Conservation (phyloP, 768 basidiomycete species). For the Russula olivacea region DNA sequence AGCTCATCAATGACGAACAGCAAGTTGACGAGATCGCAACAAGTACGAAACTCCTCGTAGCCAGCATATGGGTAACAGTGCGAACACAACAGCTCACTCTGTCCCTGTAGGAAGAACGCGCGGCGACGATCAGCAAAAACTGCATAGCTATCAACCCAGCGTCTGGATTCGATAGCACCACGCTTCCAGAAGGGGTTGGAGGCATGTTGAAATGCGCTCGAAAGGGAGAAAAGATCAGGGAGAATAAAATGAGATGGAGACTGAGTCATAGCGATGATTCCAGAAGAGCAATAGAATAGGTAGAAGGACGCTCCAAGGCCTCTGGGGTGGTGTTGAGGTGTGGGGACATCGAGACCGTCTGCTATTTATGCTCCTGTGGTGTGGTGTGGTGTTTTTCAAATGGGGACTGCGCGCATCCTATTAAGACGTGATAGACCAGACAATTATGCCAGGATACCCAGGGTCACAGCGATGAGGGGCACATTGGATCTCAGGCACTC, state of each 20-base stretch:
- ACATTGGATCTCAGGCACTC: slow-evolving; percentile 10
- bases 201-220: slow-evolving; percentile 37
- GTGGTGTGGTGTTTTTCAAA: background rate
- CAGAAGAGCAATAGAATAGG: background rate
- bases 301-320: background rate
- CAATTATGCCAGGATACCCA: background rate
- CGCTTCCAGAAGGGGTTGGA: slow-evolving; percentile 53
- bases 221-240: slow-evolving; percentile 50
- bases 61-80: slow-evolving; percentile 56
- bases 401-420: slow-evolving; percentile 2
- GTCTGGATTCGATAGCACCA: slow-evolving; percentile 51
- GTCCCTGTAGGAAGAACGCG: slow-evolving; percentile 56
- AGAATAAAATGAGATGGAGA: slow-evolving; percentile 37
- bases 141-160: slow-evolving; percentile 57
- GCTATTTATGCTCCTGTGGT: slow-evolving; percentile 15
- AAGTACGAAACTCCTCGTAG: slow-evolving; percentile 51
- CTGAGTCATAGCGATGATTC: slow-evolving; percentile 10
- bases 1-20: slow-evolving; percentile 65
- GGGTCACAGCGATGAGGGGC: background rate
- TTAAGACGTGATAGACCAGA: slow-evolving; percentile 5
- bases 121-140: slow-evolving; percentile 55
- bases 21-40: slow-evolving; percentile 59
- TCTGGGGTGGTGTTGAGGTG: background rate
- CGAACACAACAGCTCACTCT: slow-evolving; percentile 56
- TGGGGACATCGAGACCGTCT: background rate